Evolutionary conservation across 2,329 filamentous ascomycete species (phyloP), one percentile per base, ranked within the genome.

Genomic region (Fusarium neocosmosporiellum): DNA sequence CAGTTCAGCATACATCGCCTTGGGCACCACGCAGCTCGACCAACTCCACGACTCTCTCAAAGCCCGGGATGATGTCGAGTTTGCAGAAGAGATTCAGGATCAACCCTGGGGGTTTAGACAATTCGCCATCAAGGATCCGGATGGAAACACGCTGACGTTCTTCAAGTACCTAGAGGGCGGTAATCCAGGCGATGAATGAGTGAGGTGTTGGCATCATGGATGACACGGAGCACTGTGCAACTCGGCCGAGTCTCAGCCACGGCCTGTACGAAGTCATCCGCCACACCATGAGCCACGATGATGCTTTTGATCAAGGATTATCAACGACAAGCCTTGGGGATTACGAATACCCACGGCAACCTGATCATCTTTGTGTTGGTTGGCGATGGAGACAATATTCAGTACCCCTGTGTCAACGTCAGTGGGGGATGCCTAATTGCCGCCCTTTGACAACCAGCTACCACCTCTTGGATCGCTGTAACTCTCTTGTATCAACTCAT

Each of bases 121-220:
- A 18, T 73, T 73, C 27, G 57, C 50, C 64, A 65, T 73, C 63
- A 62, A 65, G 18, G 63, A 71, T 27, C 70, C 70, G 13, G 63
- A 73, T 46, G 53, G 57, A 13, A 73, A 71, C 20, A 60, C 48
- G 33, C 59, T 73, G 63, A 73, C 59, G 14, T 71, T 73, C 22
- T 73, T 73, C 70, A 73, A 65, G 46, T 73, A 65, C 36, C 16
- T 71, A 9, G 70, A 72, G 18, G 70, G 70, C 4, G 67, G 59
- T 3, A 72, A 72, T 55, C 70, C 67, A 20, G 63, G 63, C 4
- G 48, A 31, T 24, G 67, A 73, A 41, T 71, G 59, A 50, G 13
- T 31, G 33, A 34, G 18, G 22, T 37, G 22, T 10, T 36, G 31
- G 8, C n/a, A 41, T 58, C 54, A 58, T 31, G 46, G 22, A 39